Base-by-base conservation (phyloP, 805 yeast genomes). In the Isabelozyma heimii region DNA sequence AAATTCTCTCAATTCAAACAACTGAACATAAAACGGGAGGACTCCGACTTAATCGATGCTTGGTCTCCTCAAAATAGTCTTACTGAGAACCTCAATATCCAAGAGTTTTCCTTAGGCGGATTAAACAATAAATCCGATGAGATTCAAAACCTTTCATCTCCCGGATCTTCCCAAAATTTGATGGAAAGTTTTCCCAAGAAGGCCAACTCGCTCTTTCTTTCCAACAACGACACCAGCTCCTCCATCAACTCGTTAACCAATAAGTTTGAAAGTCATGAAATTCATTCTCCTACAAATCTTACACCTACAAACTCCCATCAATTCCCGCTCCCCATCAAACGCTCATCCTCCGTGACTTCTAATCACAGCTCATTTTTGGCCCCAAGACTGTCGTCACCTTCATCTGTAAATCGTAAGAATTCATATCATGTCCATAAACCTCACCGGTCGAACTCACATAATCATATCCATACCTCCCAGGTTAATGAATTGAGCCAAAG, bases 1-100 rank as follows among this genome's bases (percentile, higher is more conserved):
- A 57, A 63, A 40, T 75, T 73, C 59, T 71, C 72, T 6, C 63
- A 64, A 17, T 76, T 72, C 53, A 55, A 50, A 46, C 43, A 46
- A 47, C 42, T 40, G 27, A 27, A 8, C 24, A 45, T 28, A 35
- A 24, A 40, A 30, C 35, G 35, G 35, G 44, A 39, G 27, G 39
- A 40, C 15, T 13, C n/a, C 3, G 27, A 40, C 6, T 6, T 17
- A 40, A 17, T 5, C 17, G 27, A 40, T 16, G 15, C 16, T 12
- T 37, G 40, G 40, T 37, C 40, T 13, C 44, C 41, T 44, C 45
- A 24, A 28, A 40, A 45, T 42, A 52, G 52, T 15, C 9, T 51
- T 17, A 47, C 54, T 14, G 57, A 52, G 28, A 48, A 48, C 13
- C 37, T 51, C 33, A 51, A 54, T 43, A 49, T 55, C 44, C 16